A percentile compares a stretch with the other conserved stretches of the same genome.
Conservation (phyloP, 192 early-diverging fungal species). For the Chytriomyces sp. region DNA sequence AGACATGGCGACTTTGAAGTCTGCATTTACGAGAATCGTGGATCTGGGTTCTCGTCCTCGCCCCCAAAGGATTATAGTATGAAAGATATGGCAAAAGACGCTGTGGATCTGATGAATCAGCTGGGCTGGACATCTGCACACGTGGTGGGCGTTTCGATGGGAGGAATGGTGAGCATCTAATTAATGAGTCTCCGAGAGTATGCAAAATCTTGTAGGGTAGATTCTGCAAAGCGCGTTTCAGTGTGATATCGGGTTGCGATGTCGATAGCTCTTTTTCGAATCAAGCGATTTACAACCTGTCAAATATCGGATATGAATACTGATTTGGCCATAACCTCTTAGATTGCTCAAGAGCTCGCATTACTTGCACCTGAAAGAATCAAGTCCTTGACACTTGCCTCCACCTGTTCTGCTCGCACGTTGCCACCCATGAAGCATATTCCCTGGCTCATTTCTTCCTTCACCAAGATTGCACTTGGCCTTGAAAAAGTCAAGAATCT, state of each 20-base stretch:
- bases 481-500: constrained; percentile 35
- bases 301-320: no score
- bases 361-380: constrained; percentile 57
- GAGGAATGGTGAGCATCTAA: constrained; percentile 68
- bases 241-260: no score
- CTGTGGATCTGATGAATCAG: constrained; percentile 64
- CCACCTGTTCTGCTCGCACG: constrained; percentile 49
- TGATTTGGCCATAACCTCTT: background rate
- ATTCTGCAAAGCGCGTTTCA: no score
- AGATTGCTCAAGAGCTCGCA: constrained; percentile 72
- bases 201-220: no score
- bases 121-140: constrained; percentile 73
- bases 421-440: constrained; percentile 28
- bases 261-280: no score
- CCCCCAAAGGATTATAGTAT: constrained; percentile 42
- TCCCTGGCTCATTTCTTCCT: constrained; percentile 17
- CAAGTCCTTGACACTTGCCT: constrained; percentile 56
- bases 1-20: constrained; percentile 68
- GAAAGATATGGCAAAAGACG: constrained; percentile 78
- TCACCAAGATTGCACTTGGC: constrained; percentile 31
- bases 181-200: no score
- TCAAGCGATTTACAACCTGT: no score
- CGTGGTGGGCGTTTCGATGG: constrained; percentile 79
- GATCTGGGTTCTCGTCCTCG: constrained; percentile 62
- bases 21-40: constrained; percentile 82